Base-by-base conservation (phyloP, 2,329 filamentous ascomycete genomes). In the Aspergillus proliferans region DNA sequence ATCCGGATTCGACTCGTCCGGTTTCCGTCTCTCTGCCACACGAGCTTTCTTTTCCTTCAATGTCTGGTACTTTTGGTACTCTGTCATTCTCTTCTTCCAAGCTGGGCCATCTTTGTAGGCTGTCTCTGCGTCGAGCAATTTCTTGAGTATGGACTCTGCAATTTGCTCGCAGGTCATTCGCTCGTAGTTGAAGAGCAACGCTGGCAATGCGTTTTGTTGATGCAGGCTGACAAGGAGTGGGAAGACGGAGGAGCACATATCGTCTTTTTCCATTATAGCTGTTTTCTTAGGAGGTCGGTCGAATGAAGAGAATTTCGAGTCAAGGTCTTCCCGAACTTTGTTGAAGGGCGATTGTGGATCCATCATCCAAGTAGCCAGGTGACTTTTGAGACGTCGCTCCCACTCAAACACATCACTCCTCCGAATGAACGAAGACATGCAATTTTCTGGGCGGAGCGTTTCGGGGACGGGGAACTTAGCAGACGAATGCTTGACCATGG, bases 121-220 rank as follows among this genome's bases (percentile, higher is more conserved):
- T 0, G 69, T 54, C 58, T 88, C 85, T 0, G 79, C 76, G 1
- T 71, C 59, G 45, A 76, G 61, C 0, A 90, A 69, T 50, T 81
- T 72, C 0, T 65, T 56, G 1, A 84, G 62, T 0, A 58, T 21
- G 64, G 56, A 22, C 80, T 77, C 12, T 3, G 48, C 47, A 24
- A 86, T 78, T 8, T 66, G 63, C 64, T 89, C 86, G 58, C 87
- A 91, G 26, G 71, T 66, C 1, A 66, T 65, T 43, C 86, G 81
- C 54, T 90, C 84, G 57, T 87, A 92, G 61, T 88, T 87, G 73
- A 92, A 92, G 1, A 90, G 65, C 10, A 92, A 82, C 0, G 84
- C 86, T 0, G 87, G 87, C 1, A 92, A 73, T 0, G 84, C 85
- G 48, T 81, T 78, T 48, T 82, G 79, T 14, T 74, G 71, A 44